These are phyloP conservation scores for Apiospora koreana DNA, from an alignment of 2,329 filamentous ascomycete genomes.

Conservation along the genomic window DNA sequence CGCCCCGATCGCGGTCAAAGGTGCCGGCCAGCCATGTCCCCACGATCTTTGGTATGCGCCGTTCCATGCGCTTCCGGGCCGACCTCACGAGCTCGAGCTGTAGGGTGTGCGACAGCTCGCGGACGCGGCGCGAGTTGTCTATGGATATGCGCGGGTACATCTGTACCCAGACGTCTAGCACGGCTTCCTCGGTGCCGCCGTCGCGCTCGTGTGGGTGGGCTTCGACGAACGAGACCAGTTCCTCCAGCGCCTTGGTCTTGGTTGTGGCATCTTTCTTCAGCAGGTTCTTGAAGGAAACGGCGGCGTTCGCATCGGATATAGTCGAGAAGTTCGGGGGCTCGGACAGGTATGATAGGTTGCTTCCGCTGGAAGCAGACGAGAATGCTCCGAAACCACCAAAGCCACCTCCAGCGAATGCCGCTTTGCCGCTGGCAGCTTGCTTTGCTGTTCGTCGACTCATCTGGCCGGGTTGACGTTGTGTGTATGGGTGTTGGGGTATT, in stretches of 20 bases:
- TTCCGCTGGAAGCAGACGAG: constrained; percentile 38
- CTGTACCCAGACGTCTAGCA: constrained; percentile 90
- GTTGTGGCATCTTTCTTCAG: constrained; percentile 92
- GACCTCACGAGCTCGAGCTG: constrained; percentile 65
- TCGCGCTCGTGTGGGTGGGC: constrained; percentile 52
- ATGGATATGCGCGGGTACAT: constrained; percentile 88
- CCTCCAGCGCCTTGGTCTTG: constrained; percentile 87
- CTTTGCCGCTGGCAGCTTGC: constrained; percentile 30
- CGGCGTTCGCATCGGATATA: constrained; percentile 77
- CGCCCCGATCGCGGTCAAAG: constrained; percentile 81
- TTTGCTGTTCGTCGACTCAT: constrained; percentile 34
- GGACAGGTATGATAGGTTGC: constrained; percentile 77
- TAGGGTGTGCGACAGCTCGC: constrained; percentile 79
- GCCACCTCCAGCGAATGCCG: constrained; percentile 26
- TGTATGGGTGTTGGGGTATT: background rate
- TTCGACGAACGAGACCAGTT: constrained; percentile 68
- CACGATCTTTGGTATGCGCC: constrained; percentile 73
- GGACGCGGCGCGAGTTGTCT: constrained; percentile 83
- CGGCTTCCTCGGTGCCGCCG: constrained; percentile 71
- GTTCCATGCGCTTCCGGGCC: constrained; percentile 80
- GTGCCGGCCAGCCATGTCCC: constrained; percentile 90
- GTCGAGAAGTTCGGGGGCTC: constrained; percentile 79
- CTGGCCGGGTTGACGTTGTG: background rate
- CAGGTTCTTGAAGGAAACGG: constrained; percentile 91
- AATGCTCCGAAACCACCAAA: constrained; percentile 48